Base-by-base conservation (phyloP, 140 eudicot species). In the Oenanthe javanica region DNA sequence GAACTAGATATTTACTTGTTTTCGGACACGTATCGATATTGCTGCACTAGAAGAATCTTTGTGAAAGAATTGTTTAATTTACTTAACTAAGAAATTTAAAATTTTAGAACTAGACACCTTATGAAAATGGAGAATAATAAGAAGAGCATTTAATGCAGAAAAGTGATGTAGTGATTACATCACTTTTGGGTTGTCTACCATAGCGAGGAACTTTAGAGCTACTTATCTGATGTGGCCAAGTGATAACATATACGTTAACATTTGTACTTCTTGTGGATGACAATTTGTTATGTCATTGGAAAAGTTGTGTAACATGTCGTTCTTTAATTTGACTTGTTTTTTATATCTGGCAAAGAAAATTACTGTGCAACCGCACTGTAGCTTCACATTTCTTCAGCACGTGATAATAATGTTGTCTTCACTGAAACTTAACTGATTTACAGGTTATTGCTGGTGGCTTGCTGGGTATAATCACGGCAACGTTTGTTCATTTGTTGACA, bases 401-500 rank as follows among this genome's bases (percentile, higher is more conserved):
- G 16, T 19, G 59, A 47, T 27, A 52, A 3, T 84, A 66, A 70
- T 76, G 76, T 19, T 19, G 4, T 82, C 74, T 46, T 77, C 4
- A 4, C 82, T 40, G n/a, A 36, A 77, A 27, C 21, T 55, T 2
- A 7, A 38, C 50, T 2, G 47, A 21, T 80, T 55, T 66, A 2
- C 89, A 96, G 99, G 99, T 96, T 70, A 75, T 84, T 82, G 98
- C 97, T 80, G 99, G 99, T 82, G 88, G 87, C 51, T 57, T 88
- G 57, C 79, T 92, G 83, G 99, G 99, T 55, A 75, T 91, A 70
- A 43, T 86, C 47, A 89, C 90, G 47, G 93, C 97, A 49, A 78
- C 86, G 59, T 40, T 88, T 66, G 67, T 84, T 77, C 91, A 88
- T 79, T 67, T 93, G 52, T 72, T 93, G 75, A 75, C 76, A 45